Evolutionary conservation across 768 basidiomycete species (phyloP).

Genomic region (Tephrocybe sp.): DNA sequence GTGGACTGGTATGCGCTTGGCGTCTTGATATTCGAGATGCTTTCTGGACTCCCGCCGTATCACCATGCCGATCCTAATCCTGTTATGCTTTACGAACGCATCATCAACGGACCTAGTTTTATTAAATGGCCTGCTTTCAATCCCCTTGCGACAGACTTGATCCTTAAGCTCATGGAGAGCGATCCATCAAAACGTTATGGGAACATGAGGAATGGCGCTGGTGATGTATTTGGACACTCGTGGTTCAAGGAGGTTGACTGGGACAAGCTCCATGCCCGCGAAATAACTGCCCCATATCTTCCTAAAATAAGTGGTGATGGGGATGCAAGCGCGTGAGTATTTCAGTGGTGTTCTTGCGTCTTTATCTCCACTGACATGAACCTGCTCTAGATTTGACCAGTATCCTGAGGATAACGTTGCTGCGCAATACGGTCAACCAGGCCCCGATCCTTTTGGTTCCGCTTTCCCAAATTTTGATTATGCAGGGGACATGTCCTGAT

Average conservation of each 20-base stretch:
- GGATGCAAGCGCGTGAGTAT: slow-evolving; percentile 87
- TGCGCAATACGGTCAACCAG: slow-evolving; percentile 54
- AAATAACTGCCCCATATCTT: slow-evolving; percentile 94
- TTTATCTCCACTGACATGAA: slow-evolving; percentile 11
- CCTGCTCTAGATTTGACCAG: slow-evolving; percentile 57
- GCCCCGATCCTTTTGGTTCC: slow-evolving; percentile 58
- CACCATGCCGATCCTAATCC: slow-evolving; percentile 86
- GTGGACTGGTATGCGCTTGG: slow-evolving; percentile 99
- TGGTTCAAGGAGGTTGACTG: slow-evolving; percentile 97
- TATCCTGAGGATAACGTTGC: slow-evolving; percentile 76
- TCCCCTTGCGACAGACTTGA: slow-evolving; percentile 80
- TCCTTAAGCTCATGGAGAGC: slow-evolving; percentile 84
- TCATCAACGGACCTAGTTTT: slow-evolving; percentile 67
- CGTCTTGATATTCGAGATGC: slow-evolving; percentile 96
- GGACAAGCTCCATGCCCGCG: slow-evolving; percentile 72
- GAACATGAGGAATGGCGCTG: slow-evolving; percentile 83
- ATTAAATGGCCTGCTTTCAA: slow-evolving; percentile 82
- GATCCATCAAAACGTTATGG: slow-evolving; percentile 89
- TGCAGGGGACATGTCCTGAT: slow-evolving; percentile 28
- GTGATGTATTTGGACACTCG: slow-evolving; percentile 88
- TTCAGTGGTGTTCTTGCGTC: not conserved
- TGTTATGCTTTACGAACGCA: slow-evolving; percentile 88
- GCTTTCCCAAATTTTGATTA: slow-evolving; percentile 83
- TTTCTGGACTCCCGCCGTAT: slow-evolving; percentile 93
- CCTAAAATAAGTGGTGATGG: slow-evolving; percentile 92